phyloP scores from a whole-genome alignment of 1,284 basidiomycete genomes.

The Gastroboletus turbinatus region DNA sequence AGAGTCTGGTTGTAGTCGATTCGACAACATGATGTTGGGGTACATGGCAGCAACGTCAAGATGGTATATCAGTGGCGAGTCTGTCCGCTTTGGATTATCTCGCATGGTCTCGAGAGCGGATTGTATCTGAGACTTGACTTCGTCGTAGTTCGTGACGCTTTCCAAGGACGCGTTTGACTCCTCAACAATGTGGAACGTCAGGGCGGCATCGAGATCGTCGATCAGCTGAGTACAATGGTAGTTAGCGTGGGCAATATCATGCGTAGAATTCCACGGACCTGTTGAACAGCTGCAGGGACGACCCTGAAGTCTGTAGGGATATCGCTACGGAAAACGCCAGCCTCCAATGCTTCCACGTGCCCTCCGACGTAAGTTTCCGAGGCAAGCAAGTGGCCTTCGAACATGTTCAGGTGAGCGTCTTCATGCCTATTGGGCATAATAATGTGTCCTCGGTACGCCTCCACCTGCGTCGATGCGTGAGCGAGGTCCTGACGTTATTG shows the following conservation, averaged over 20 bases:
- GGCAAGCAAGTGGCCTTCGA: conserved; percentile 92
- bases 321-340: conserved; percentile 97
- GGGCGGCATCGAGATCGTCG: conserved; percentile 88
- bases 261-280: conserved; percentile 47
- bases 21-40: conserved; percentile 99
- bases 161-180: conserved; percentile 85
- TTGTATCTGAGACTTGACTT: conserved; percentile 83
- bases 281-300: conserved; percentile 82
- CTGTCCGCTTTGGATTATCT: conserved; percentile 85
- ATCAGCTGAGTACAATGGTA: conserved; percentile 68
- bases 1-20: conserved; percentile 97
- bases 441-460: conserved; percentile 89
- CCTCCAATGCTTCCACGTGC: conserved; percentile 98
- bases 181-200: conserved; percentile 87
- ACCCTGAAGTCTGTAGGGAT: conserved; percentile 96
- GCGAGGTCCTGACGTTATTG: not conserved
- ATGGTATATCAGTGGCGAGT: conserved; percentile 97
- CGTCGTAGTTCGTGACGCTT: conserved; percentile 93
- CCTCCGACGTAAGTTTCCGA: conserved; percentile 99
- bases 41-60: conserved; percentile 99
- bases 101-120: conserved; percentile 85
- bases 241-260: conserved; percentile 3
- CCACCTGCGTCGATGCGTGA: conserved; percentile 63
- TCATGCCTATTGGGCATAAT: conserved; percentile 99
- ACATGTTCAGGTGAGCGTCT: conserved; percentile 90